These are phyloP conservation scores for Boletus rubescentipes DNA, from an alignment of 768 basidiomycete species.

Conservation along the genomic window DNA sequence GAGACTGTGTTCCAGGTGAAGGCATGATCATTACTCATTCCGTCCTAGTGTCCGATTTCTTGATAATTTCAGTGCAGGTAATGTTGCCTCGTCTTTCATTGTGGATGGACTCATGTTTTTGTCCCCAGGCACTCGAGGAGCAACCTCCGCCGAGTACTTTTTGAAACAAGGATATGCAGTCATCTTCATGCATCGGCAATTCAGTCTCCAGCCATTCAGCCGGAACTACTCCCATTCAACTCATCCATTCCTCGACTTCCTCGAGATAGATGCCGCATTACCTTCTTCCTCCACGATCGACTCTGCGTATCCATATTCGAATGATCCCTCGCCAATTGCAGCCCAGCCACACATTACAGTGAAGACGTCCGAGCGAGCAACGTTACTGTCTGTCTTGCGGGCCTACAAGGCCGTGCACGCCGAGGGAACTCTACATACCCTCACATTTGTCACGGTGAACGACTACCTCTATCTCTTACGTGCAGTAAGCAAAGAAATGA, in stretches of 20 bases:
- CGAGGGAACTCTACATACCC: slow-evolving; percentile 72
- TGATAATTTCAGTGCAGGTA: slow-evolving; percentile 98
- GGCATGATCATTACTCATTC: slow-evolving; percentile 17
- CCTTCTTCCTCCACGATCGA: slow-evolving; percentile 21
- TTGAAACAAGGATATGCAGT: slow-evolving; percentile 93
- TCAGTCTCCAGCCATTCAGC: slow-evolving; percentile 96
- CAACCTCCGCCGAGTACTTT: slow-evolving; percentile 98
- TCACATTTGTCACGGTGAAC: slow-evolving; percentile 92
- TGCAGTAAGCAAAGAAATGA: slow-evolving; percentile 78
- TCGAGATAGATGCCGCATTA: slow-evolving; percentile 55
- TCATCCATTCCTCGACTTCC: slow-evolving; percentile 95
- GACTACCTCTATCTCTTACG: slow-evolving; percentile 94
- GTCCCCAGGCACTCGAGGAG: slow-evolving; percentile 84
- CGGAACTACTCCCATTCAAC: slow-evolving; percentile 98
- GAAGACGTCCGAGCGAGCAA: slow-evolving; percentile 57
- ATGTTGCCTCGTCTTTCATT: slow-evolving; percentile 20
- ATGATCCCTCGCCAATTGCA: slow-evolving; percentile 29
- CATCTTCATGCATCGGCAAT: slow-evolving; percentile 98
- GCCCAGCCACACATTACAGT: slow-evolving; percentile 58
- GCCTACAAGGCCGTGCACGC: slow-evolving; percentile 80
- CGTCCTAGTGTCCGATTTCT: slow-evolving; percentile 86
- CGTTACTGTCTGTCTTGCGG: slow-evolving; percentile 70
- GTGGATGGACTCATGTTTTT: slow-evolving; percentile 1
- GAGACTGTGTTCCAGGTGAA: slow-evolving; percentile 40
- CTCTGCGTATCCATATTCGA: slow-evolving; percentile 21